These are phyloP conservation scores for Dissoconium aciculare DNA, from an alignment of 2,329 filamentous ascomycete genomes.

Conservation along the genomic window DNA sequence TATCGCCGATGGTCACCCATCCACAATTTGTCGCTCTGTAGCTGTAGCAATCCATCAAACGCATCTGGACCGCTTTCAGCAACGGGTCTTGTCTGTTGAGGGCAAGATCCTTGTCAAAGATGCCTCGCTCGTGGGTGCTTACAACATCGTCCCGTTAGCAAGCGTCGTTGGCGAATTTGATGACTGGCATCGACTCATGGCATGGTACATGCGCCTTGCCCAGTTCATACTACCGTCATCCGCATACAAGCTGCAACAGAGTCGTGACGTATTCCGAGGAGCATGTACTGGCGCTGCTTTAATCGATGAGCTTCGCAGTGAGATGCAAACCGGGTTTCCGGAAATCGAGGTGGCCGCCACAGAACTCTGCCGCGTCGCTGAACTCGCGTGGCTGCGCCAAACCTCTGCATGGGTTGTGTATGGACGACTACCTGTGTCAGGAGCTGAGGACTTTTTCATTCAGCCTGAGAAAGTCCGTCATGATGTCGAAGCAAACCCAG, in stretches of 20 bases:
- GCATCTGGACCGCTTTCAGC: constrained; percentile 68
- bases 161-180: constrained; percentile 70
- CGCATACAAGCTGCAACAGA: not conserved
- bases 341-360: constrained; percentile 68
- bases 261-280: too few relatives aligned
- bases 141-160: constrained; percentile 84
- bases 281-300: constrained; percentile 39
- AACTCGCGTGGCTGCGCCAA: constrained; percentile 84
- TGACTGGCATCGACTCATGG: constrained; percentile 69
- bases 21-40: constrained; percentile 74
- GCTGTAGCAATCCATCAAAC: constrained; percentile 59
- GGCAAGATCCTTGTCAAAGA: constrained; percentile 60
- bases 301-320: constrained; percentile 60
- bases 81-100: constrained; percentile 74
- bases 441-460: constrained; percentile 77
- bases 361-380: constrained; percentile 59
- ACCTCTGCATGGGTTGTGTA: constrained; percentile 83
- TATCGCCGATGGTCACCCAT: constrained; percentile 57
- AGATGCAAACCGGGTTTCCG: constrained; percentile 73
- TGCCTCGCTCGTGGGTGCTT: constrained; percentile 68
- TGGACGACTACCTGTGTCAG: constrained; percentile 64
- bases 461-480: too few relatives aligned
- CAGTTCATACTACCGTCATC: constrained; percentile 44
- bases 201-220: constrained; percentile 68
- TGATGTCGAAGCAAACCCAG: too few relatives aligned